Evolutionary conservation across 1,139 yeast species (phyloP).

Genomic region (Candida sanyaensis): DNA sequence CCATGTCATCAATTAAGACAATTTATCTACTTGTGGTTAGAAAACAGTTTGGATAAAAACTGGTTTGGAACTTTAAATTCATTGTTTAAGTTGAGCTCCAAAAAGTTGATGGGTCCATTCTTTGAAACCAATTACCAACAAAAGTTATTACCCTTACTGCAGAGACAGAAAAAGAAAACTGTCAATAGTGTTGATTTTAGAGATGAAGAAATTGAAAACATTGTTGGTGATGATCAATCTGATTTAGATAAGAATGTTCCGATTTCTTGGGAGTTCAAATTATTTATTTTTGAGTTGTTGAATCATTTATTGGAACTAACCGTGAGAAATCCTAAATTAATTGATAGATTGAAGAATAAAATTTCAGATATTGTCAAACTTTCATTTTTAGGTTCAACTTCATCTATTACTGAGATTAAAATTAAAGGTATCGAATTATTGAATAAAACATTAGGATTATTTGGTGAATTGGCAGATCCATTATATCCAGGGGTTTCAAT

Average conservation of each 20-base stretch:
- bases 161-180: constrained; percentile 43
- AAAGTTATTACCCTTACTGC: constrained; percentile 45
- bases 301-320: constrained; percentile 50
- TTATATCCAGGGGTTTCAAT: constrained; percentile 71
- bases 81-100: constrained; percentile 38
- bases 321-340: constrained; percentile 37
- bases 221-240: constrained; percentile 35
- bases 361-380: constrained; percentile 76
- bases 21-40: constrained; percentile 43
- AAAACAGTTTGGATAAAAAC: constrained; percentile 34
- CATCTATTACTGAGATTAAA: constrained; percentile 63
- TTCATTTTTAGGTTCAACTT: constrained; percentile 83
- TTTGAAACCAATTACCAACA: constrained; percentile 42
- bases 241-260: constrained; percentile 56
- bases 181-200: constrained; percentile 36
- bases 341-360: constrained; percentile 45
- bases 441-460: constrained; percentile 38
- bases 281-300: constrained; percentile 60
- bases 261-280: constrained; percentile 68
- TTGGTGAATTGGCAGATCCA: constrained; percentile 71
- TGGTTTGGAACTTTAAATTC: constrained; percentile 46
- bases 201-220: constrained; percentile 50
- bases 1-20: constrained; percentile 40
- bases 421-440: constrained; percentile 67
- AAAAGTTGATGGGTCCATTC: constrained; percentile 40